Conservation (phyloP, 116 monocot genomes). For the Iris pallida region DNA sequence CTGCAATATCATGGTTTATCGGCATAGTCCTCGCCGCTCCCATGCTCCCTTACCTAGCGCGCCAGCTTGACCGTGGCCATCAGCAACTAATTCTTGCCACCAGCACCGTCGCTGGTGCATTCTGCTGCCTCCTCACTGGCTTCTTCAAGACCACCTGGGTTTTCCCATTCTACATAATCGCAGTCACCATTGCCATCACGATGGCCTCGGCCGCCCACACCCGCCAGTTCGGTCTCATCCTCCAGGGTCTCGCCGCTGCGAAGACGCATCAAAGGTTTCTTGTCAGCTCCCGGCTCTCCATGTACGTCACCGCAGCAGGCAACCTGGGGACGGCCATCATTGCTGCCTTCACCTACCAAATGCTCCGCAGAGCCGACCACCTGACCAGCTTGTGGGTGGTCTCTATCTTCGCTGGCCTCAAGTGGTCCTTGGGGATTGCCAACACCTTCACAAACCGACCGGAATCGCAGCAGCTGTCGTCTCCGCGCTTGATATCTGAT, state of each 20-base stretch:
- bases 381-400: slow-evolving; percentile 43
- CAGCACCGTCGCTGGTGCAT: slow-evolving; percentile 16
- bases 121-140: slow-evolving; percentile 38
- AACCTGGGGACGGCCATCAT: slow-evolving; percentile 31
- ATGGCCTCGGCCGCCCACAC: slow-evolving; percentile 23
- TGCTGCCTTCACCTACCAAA: slow-evolving; percentile 43
- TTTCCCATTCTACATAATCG: slow-evolving; percentile 33
- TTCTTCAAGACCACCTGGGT: slow-evolving; percentile 39
- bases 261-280: slow-evolving; percentile 3
- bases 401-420: slow-evolving; percentile 43
- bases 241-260: background rate
- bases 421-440: slow-evolving; percentile 27
- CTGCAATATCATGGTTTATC: slow-evolving; percentile 31
- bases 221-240: slow-evolving; percentile 26
- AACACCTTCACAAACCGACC: slow-evolving; percentile 21
- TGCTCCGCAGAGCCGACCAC: slow-evolving; percentile 38
- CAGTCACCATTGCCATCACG: slow-evolving; percentile 6
- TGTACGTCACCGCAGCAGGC: slow-evolving; percentile 22
- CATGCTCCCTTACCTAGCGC: slow-evolving; percentile 9
- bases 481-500: background rate
- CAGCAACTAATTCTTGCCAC: slow-evolving; percentile 18
- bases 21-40: slow-evolving; percentile 19
- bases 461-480: background rate
- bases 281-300: slow-evolving; percentile 15
- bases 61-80: slow-evolving; percentile 28